Conservation (phyloP, 2,329 filamentous ascomycete species). For the Fusarium papillatum region DNA sequence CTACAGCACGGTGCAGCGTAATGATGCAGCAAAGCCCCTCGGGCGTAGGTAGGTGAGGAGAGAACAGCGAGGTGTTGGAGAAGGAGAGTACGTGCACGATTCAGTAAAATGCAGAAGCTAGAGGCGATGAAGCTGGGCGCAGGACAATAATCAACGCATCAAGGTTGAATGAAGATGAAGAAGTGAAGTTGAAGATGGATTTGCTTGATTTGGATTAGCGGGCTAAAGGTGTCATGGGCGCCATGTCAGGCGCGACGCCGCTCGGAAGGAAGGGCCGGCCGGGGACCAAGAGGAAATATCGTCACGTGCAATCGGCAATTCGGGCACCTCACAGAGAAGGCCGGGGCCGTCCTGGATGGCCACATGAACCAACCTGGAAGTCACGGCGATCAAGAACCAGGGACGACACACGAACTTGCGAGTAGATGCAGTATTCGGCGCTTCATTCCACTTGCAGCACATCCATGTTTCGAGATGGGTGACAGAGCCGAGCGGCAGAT, state of each 20-base stretch:
- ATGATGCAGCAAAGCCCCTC: not conserved
- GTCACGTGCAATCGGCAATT: constrained; percentile 5
- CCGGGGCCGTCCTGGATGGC: not conserved
- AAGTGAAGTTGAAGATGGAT: constrained; percentile 16
- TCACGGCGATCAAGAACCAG: not conserved
- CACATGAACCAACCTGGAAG: constrained; percentile 1
- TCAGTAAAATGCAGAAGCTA: not conserved
- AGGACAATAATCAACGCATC: not conserved
- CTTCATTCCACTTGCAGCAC: not conserved
- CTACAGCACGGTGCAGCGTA: not conserved
- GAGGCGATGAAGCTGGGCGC: not conserved
- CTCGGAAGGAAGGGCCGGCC: not conserved
- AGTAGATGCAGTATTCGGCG: not conserved
- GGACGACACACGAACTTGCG: not conserved
- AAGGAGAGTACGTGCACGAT: too few relatives aligned
- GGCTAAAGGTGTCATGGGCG: constrained; percentile 18
- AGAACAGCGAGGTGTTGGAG: too few relatives aligned
- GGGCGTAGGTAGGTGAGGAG: not conserved
- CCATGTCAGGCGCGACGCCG: constrained; percentile 5
- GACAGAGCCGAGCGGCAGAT: not conserved
- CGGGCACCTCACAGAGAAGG: not conserved
- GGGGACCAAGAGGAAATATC: not conserved
- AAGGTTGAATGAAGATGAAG: constrained; percentile 16
- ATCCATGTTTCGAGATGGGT: not conserved
- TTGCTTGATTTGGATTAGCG: constrained; percentile 32